A percentile compares a stretch with the other conserved stretches of the same genome.
These are phyloP conservation scores for Dryadomyces sulphureus DNA, from an alignment of 2,329 filamentous ascomycete genomes.

Conservation along the genomic window DNA sequence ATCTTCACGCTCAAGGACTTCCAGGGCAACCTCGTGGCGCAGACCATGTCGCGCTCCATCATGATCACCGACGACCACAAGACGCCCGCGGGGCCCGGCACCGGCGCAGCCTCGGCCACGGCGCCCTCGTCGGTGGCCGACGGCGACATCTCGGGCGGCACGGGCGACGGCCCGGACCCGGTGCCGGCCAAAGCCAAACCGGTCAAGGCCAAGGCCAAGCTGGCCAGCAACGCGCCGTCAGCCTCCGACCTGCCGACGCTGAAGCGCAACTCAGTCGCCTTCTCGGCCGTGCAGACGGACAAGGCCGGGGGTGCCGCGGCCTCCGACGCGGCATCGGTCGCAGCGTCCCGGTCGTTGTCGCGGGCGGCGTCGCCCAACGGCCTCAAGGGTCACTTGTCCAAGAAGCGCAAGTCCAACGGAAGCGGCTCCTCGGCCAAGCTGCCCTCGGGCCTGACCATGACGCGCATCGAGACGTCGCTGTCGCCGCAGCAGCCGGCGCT, in stretches of 20 bases:
- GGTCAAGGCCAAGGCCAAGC: constrained; percentile 11
- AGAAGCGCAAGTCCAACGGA: constrained; percentile 67
- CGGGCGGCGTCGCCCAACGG: constrained; percentile 58
- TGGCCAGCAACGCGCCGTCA: constrained; percentile 34
- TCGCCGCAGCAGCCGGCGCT: constrained; percentile 20
- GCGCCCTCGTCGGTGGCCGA: constrained; percentile 7
- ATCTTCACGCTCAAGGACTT: constrained; percentile 90
- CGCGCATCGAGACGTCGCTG: constrained; percentile 51
- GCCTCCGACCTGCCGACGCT: constrained; percentile 48
- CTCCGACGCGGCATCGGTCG: neutral
- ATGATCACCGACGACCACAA: constrained; percentile 99
- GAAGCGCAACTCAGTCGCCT: constrained; percentile 30
- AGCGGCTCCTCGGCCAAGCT: constrained; percentile 42
- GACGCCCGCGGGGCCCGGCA: constrained; percentile 32
- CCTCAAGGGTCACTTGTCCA: constrained; percentile 50
- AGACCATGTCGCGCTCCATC: constrained; percentile 74
- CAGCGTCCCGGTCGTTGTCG: constrained; percentile 44
- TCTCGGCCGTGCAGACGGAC: constrained; percentile 1
- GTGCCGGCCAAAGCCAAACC: neutral
- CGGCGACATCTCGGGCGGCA: constrained; percentile 5
- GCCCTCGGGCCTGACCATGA: constrained; percentile 67
- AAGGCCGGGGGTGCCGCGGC: constrained; percentile 16
- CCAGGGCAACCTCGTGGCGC: constrained; percentile 60
- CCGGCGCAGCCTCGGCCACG: constrained; percentile 1
- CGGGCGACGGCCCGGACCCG: constrained; percentile 3